Evolutionary conservation across 2,329 filamentous ascomycete species (phyloP), one percentile per base, ranked within the genome.

Genomic region (Trichoderma lentiforme): DNA sequence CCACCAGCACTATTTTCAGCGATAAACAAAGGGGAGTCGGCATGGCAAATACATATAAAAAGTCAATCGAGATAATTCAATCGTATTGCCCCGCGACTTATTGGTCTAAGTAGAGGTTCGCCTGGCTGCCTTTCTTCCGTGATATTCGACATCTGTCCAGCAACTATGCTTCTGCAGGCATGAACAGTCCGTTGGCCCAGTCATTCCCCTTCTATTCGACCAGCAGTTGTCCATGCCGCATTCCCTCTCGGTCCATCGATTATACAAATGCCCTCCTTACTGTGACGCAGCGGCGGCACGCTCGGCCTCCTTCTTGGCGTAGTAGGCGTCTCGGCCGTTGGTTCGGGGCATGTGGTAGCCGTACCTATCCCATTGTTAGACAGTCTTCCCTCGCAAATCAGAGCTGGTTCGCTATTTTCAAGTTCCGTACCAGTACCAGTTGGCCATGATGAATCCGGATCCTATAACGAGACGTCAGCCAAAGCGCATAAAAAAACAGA

Each of bases 341-440:
- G 86, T 89, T 81, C 88, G 87, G 76, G 88, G 88, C 78, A 89
- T 82, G 83, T 90, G 88, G 84, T 80, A 90, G 80, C 88, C 88
- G 84, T 89, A 88, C 88, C 88, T 90, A 75, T 74, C 15, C 58
- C 26, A 6, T 24, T 14, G 34, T 72, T 26, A 69, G 51, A 28
- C 24, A 28, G n/a, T 61, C 5, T 43, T 43, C 12, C 43, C 34
- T 64, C 7, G 24, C 36, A 28, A 58, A 26, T 30, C n/a, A 15
- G 32, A 43, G 61, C 9, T 15, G 32, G 30, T 47, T 36, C n/a
- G 21, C n/a, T 32, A 43, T 28, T 21, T n/a, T 43, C 28, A 62
- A 51, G 65, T 43, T 24, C 39, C 86, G 76, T 87, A 90, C 88
- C 88, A 90, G 83, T 85, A 90, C 74, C 81, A 79, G 80, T 85